These are phyloP conservation scores for Erythrobasidium yunnanense DNA, from an alignment of 768 basidiomycete genomes.

Conservation along the genomic window DNA sequence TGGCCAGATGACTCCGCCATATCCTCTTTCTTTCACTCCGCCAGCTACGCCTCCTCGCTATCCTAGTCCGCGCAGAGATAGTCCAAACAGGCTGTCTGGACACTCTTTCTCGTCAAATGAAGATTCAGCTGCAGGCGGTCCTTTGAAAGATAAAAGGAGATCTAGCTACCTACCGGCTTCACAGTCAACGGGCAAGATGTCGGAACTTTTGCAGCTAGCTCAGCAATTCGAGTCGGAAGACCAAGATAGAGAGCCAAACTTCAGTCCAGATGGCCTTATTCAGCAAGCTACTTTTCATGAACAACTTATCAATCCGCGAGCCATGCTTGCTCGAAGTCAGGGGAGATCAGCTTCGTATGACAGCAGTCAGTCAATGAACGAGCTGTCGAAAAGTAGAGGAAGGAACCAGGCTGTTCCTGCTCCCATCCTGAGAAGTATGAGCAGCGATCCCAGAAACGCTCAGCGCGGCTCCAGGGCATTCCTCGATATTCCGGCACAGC, in stretches of 20 bases:
- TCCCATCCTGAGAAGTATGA: neutral
- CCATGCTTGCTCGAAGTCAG: no score
- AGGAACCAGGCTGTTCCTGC: no score
- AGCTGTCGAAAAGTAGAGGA: no score
- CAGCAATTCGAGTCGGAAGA: no score
- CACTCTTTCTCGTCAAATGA: neutral
- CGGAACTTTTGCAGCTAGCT: no score
- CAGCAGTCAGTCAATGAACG: no score
- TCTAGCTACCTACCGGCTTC: neutral
- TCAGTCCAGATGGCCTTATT: no score
- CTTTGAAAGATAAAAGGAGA: neutral
- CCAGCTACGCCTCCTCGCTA: neutral
- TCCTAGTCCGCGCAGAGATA: neutral
- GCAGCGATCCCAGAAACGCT: neutral
- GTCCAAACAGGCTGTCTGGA: neutral
- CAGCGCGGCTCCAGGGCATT: neutral
- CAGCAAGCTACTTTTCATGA: no score
- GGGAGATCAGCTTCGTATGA: no score
- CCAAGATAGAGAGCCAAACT: no score
- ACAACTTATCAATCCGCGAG: no score
- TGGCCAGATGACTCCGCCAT: neutral
- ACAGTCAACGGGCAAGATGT: no score
- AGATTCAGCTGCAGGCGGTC: neutral
- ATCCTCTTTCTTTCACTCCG: neutral
- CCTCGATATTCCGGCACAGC: neutral